phyloP scores from a whole-genome alignment of 1,284 basidiomycete species.

The Schizophyllum commune region DNA sequence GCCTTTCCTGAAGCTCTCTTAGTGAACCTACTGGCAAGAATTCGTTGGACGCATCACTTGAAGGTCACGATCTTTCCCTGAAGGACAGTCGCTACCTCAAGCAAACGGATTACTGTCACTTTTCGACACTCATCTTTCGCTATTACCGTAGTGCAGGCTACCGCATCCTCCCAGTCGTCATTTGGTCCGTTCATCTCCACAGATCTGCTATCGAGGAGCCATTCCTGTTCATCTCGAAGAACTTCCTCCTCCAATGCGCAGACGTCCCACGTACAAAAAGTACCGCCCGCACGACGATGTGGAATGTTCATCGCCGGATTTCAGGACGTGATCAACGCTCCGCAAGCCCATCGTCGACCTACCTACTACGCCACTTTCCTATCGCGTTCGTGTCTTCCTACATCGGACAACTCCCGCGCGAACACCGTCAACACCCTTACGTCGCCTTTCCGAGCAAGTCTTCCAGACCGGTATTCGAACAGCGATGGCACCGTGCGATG shows the following conservation, averaged over 20 bases:
- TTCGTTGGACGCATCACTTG: too few species aligned
- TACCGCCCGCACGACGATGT: background rate
- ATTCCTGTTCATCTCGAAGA: background rate
- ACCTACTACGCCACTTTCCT: background rate
- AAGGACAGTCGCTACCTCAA: too few species aligned
- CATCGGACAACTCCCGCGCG: background rate
- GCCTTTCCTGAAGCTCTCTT: background rate
- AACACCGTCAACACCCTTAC: too few species aligned
- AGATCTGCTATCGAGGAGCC: background rate
- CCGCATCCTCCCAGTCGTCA: background rate
- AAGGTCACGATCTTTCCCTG: too few species aligned
- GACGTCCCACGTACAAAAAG: too few species aligned
- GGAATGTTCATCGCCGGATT: background rate
- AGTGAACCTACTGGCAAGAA: background rate
- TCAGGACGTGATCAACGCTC: background rate
- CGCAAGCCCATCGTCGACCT: background rate
- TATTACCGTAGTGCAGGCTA: too few species aligned
- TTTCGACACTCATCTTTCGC: too few species aligned
- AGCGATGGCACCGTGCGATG: too few species aligned
- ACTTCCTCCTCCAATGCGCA: background rate
- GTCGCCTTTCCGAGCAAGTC: too few species aligned
- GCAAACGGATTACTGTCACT: too few species aligned
- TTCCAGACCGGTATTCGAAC: too few species aligned
- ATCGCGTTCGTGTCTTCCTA: background rate
- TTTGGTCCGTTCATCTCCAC: background rate